A percentile compares a stretch with the other conserved stretches of the same genome.
These are phyloP conservation scores for Fistulinella cinereoalba DNA, from an alignment of 1,284 basidiomycete genomes.

Conservation along the genomic window DNA sequence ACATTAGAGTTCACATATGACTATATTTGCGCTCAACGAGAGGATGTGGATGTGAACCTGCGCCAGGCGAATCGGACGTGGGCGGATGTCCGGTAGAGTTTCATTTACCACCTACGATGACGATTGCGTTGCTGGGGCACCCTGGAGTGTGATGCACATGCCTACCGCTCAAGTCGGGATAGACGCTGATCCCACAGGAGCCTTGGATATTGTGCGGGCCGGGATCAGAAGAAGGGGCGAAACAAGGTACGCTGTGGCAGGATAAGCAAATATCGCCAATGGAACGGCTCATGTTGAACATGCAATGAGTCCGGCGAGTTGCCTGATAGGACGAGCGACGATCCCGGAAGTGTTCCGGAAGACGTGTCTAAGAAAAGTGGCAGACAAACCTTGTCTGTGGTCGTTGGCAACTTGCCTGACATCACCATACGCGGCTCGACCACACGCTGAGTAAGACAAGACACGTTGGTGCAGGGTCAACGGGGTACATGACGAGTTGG, in stretches of 20 bases:
- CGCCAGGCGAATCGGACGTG: neutral
- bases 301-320: neutral
- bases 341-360: too few species aligned
- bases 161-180: constrained; percentile 1
- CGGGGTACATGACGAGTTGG: neutral
- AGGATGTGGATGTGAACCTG: neutral
- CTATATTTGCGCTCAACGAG: neutral
- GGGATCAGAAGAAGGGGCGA: neutral
- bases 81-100: neutral
- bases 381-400: too few species aligned
- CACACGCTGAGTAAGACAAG: neutral
- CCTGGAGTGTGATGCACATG: constrained; percentile 7
- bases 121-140: neutral
- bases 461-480: neutral
- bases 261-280: neutral
- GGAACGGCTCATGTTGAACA: neutral
- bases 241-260: neutral
- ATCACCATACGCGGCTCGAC: too few species aligned
- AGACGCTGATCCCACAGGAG: constrained; percentile 7
- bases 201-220: neutral
- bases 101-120: neutral
- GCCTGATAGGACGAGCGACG: neutral
- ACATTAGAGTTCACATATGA: constrained; percentile 1
- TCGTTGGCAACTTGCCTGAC: too few species aligned
- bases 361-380: too few species aligned